These are phyloP conservation scores for Xylaria sp. DNA, from an alignment of 2,329 filamentous ascomycete species.

Conservation along the genomic window DNA sequence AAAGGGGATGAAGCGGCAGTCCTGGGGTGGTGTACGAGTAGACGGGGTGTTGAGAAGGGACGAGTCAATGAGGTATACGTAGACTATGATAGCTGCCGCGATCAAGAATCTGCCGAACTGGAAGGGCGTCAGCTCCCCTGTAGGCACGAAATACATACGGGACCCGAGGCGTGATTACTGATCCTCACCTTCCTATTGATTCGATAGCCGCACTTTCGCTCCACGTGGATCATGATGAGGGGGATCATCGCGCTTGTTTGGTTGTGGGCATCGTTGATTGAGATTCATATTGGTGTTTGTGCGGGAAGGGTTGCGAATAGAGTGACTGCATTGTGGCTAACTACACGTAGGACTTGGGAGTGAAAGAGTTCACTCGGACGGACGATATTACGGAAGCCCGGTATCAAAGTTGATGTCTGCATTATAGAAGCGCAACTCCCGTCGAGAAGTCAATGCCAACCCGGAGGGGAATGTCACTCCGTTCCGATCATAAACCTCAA, in stretches of 20 bases:
- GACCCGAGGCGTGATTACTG: neutral
- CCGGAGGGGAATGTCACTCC: neutral
- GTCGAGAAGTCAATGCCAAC: neutral
- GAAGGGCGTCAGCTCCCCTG: neutral
- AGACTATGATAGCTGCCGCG: neutral
- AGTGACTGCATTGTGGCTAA: too few relatives aligned
- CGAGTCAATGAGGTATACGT: neutral
- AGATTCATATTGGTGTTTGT: neutral
- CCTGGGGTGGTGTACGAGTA: neutral
- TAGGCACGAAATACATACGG: too few relatives aligned
- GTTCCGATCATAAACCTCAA: neutral
- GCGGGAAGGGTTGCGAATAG: too few relatives aligned
- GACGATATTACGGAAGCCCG: neutral
- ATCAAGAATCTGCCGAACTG: neutral
- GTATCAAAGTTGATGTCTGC: neutral
- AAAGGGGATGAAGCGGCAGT: constrained; percentile 1
- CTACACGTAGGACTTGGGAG: neutral
- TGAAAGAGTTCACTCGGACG: neutral
- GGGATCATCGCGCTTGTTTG: too few relatives aligned
- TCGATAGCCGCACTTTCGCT: neutral
- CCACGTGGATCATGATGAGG: too few relatives aligned
- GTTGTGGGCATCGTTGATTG: neutral
- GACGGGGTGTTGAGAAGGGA: neutral
- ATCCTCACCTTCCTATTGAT: neutral
- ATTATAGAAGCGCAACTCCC: neutral